phyloP scores from a whole-genome alignment of 805 yeast genomes.

The Sugiyamaella floridensis region DNA sequence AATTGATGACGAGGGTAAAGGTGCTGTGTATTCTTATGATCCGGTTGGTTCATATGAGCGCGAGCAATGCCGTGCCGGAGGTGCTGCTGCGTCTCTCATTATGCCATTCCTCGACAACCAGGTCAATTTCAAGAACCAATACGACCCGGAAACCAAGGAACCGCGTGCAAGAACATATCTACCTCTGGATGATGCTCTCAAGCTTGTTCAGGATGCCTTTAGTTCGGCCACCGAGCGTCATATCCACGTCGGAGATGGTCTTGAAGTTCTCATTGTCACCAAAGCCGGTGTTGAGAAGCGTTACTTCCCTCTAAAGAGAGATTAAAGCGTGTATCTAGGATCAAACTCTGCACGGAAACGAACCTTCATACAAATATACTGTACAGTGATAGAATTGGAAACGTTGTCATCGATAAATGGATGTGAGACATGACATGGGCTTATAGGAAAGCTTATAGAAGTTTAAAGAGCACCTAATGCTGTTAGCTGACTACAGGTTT shows the following conservation, averaged over 20 bases:
- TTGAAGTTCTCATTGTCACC: constrained; percentile 84
- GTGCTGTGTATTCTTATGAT: constrained; percentile 92
- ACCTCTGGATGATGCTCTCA: constrained; percentile 74
- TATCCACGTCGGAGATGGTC: constrained; percentile 95
- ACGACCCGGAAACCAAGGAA: constrained; percentile 70
- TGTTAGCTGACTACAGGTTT: no score
- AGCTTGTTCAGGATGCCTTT: constrained; percentile 88
- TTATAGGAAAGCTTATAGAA: no score
- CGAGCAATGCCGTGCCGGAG: constrained; percentile 96
- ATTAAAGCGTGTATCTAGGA: constrained; percentile 37
- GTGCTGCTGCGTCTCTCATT: constrained; percentile 91
- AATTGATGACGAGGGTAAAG: constrained; percentile 82
- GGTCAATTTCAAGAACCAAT: constrained; percentile 91
- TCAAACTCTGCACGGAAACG: background rate
- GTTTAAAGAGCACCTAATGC: no score
- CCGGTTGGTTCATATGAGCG: constrained; percentile 98
- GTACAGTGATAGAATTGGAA: background rate
- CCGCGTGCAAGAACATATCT: constrained; percentile 55
- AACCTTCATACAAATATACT: background rate
- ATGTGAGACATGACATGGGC: no score
- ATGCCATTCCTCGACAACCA: constrained; percentile 98
- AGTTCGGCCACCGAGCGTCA: constrained; percentile 97
- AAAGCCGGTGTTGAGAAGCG: constrained; percentile 87
- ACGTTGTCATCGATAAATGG: no score
- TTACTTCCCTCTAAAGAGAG: constrained; percentile 80